Evolutionary conservation across 805 yeast species (phyloP).

Genomic region (Zygotorulaspora florentina): DNA sequence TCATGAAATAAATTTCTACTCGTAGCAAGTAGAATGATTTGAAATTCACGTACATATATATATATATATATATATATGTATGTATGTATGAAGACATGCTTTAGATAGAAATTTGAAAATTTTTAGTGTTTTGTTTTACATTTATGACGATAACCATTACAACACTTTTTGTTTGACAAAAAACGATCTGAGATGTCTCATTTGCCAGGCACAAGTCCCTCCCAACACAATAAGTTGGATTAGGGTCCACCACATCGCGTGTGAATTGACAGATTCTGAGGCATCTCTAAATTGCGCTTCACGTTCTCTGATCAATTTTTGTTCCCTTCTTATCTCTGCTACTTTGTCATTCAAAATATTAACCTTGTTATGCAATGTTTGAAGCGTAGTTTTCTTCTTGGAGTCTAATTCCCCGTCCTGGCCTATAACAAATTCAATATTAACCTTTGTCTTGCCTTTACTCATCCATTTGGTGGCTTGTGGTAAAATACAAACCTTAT

Average conservation of each 20-base stretch:
- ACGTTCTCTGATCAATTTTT: conserved; percentile 64
- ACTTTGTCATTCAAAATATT: conserved; percentile 54
- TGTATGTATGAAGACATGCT: no score
- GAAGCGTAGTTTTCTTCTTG: conserved; percentile 55
- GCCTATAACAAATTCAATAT: conserved; percentile 64
- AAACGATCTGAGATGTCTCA: conserved; percentile 67
- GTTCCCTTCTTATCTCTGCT: conserved; percentile 60
- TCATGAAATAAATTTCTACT: not conserved
- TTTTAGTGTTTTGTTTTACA: conserved; percentile 12
- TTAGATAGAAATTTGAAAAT: not conserved
- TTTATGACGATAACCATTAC: conserved; percentile 21
- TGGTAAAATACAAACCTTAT: conserved; percentile 63
- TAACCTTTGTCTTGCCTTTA: conserved; percentile 51
- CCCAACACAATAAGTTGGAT: conserved; percentile 61
- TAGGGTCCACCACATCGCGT: conserved; percentile 71
- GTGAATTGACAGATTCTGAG: conserved; percentile 64
- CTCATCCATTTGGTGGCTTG: conserved; percentile 58
- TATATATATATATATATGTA: not conserved
- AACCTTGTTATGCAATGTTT: conserved; percentile 53
- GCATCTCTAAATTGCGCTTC: conserved; percentile 69
- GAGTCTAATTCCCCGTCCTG: conserved; percentile 63
- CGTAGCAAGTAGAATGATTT: not conserved
- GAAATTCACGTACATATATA: conserved; percentile 1
- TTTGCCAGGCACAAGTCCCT: conserved; percentile 69
- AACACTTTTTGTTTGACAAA: conserved; percentile 69